A percentile compares a stretch with the other conserved stretches of the same genome.
Conservation (phyloP, 2,329 filamentous ascomycete genomes). For the Pseudocercospora vitis region DNA sequence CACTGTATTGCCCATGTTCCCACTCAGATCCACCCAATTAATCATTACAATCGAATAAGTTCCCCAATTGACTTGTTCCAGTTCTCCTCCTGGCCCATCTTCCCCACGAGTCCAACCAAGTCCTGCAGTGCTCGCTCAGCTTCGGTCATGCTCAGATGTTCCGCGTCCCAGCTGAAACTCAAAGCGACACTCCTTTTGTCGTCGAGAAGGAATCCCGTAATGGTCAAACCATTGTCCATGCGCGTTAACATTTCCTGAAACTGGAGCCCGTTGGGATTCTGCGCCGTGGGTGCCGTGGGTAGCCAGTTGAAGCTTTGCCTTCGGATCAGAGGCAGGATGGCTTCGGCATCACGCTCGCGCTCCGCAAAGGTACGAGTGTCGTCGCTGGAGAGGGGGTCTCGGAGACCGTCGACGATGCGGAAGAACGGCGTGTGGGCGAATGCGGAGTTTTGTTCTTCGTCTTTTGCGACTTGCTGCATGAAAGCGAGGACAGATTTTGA, state of each 20-base stretch:
- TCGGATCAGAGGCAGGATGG: conserved; percentile 33
- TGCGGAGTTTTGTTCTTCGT: conserved; percentile 34
- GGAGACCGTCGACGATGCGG: conserved; percentile 34
- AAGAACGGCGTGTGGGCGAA: conserved; percentile 36
- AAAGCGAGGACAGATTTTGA: conserved; percentile 30
- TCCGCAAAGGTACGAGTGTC: conserved; percentile 34
- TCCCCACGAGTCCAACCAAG: conserved; percentile 28
- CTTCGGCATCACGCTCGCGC: conserved; percentile 34
- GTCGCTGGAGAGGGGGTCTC: conserved; percentile 30
- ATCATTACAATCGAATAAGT: conserved; percentile 28
- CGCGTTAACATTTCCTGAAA: conserved; percentile 36
- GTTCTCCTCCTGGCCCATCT: conserved; percentile 33
- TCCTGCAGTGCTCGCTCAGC: conserved; percentile 32
- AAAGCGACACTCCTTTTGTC: conserved; percentile 35
- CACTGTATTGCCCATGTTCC: background rate
- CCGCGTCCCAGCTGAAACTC: conserved; percentile 36
- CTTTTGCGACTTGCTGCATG: conserved; percentile 36
- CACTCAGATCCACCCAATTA: background rate
- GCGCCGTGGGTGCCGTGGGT: conserved; percentile 33
- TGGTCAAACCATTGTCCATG: conserved; percentile 38
- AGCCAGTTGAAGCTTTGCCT: conserved; percentile 39
- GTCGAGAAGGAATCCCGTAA: conserved; percentile 35
- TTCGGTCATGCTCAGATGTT: conserved; percentile 33
- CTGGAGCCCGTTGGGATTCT: conserved; percentile 32
- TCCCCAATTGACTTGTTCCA: conserved; percentile 31